Conservation (phyloP, 1,139 yeast genomes). For the Hemisphaericaspora lyxosophila region DNA sequence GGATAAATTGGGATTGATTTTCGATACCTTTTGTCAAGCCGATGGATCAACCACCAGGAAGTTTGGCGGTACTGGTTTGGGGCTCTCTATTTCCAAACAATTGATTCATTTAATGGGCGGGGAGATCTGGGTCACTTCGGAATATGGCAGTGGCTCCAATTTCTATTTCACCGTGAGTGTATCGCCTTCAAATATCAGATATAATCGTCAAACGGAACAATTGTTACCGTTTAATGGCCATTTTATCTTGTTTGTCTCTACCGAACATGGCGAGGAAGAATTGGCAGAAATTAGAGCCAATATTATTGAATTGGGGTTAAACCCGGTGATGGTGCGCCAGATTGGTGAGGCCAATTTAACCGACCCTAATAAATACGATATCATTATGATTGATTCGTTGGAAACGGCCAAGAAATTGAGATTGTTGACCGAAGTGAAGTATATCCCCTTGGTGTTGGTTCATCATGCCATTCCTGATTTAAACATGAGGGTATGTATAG, state of each 20-base stretch:
- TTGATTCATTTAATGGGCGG: conserved; percentile 89
- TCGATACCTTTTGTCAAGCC: conserved; percentile 88
- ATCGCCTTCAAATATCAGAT: conserved; percentile 66
- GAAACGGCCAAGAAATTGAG: conserved; percentile 72
- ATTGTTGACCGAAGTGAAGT: conserved; percentile 69
- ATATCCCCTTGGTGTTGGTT: conserved; percentile 74
- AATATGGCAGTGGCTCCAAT: conserved; percentile 79
- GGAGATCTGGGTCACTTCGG: conserved; percentile 83
- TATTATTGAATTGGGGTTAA: conserved; percentile 45
- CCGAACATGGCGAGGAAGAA: conserved; percentile 56
- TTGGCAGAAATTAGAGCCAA: conserved; percentile 45
- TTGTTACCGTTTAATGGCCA: conserved; percentile 73
- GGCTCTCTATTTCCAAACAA: conserved; percentile 82
- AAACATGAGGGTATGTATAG: conserved; percentile 78
- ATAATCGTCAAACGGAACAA: conserved; percentile 66
- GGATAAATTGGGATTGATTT: conserved; percentile 78
- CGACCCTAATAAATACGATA: conserved; percentile 68
- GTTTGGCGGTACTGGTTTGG: conserved; percentile 90
- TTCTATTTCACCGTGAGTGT: conserved; percentile 79
- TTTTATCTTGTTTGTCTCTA: conserved; percentile 66
- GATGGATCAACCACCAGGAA: conserved; percentile 90
- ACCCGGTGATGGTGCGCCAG: conserved; percentile 50
- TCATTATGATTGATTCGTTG: conserved; percentile 77
- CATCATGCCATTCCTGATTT: conserved; percentile 78
- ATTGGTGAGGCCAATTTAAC: conserved; percentile 50